Conservation (phyloP, 768 basidiomycete genomes). For the Tubosaeta sp. region DNA sequence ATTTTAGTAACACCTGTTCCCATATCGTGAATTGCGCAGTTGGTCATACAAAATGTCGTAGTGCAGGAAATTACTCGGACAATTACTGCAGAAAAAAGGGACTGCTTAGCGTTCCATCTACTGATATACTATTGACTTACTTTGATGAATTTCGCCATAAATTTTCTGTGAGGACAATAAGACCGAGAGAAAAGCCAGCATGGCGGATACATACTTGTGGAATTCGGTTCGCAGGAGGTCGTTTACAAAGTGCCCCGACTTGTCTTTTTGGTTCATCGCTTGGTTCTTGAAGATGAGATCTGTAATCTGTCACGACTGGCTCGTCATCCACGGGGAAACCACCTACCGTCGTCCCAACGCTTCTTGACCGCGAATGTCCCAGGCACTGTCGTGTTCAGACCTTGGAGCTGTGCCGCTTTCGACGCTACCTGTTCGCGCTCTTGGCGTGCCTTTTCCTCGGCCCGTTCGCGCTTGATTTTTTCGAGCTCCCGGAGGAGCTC, state of each 20-base stretch:
- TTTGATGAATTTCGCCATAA: slow-evolving; percentile 91
- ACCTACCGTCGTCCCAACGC: slow-evolving; percentile 91
- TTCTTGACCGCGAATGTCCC: slow-evolving; percentile 89
- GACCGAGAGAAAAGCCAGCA: slow-evolving; percentile 2
- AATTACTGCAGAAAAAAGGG: slow-evolving; percentile 7
- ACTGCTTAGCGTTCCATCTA: not conserved
- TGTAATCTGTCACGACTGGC: slow-evolving; percentile 26
- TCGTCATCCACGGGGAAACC: not conserved
- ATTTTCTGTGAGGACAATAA: slow-evolving; percentile 55
- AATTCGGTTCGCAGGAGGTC: slow-evolving; percentile 92
- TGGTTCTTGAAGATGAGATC: slow-evolving; percentile 99
- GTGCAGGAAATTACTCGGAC: not conserved
- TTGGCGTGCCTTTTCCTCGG: slow-evolving; percentile 83
- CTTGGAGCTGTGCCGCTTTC: slow-evolving; percentile 63
- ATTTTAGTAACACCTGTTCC: too few species aligned
- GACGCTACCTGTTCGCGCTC: slow-evolving; percentile 71
- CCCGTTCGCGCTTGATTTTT: slow-evolving; percentile 95
- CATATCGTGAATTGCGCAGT: not conserved
- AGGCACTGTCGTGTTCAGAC: slow-evolving; percentile 67
- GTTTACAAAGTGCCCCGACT: slow-evolving; percentile 85
- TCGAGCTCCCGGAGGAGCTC: slow-evolving; percentile 95
- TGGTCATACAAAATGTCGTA: not conserved
- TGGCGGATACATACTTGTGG: slow-evolving; percentile 64
- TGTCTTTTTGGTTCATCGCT: slow-evolving; percentile 64
- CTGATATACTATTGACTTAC: slow-evolving; percentile 30